phyloP scores from a whole-genome alignment of 768 basidiomycete genomes.

The Mycena vulgaris region DNA sequence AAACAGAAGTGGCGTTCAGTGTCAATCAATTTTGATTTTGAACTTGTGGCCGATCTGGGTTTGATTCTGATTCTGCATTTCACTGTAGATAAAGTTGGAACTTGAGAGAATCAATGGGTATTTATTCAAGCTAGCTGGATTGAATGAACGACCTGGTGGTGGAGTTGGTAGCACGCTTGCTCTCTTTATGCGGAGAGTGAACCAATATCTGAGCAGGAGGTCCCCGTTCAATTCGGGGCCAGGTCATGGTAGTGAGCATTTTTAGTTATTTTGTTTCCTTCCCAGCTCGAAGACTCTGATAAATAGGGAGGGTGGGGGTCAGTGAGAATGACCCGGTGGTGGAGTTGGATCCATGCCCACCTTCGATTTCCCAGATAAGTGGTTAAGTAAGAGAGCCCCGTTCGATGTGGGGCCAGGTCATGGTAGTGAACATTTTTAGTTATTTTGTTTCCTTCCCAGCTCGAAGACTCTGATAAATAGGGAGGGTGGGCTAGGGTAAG shows the following conservation, averaged over 20 bases:
- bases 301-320: not conserved
- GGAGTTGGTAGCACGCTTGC: not conserved
- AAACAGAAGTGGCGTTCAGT: too few relatives aligned
- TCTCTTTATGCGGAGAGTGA: not conserved
- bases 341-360: not conserved
- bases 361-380: not conserved
- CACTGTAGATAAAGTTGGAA: too few relatives aligned
- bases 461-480: not conserved
- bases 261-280: not conserved
- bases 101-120: too few relatives aligned
- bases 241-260: not conserved
- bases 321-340: not conserved
- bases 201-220: not conserved
- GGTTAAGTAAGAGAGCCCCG: not conserved
- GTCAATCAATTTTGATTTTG: too few relatives aligned
- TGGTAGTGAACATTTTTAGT: not conserved
- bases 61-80: too few relatives aligned
- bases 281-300: not conserved
- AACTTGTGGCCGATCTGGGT: too few relatives aligned
- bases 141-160: not conserved
- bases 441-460: not conserved
- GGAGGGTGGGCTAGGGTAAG: not conserved
- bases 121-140: not conserved
- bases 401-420: conserved; percentile 1
- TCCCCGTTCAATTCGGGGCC: not conserved